Percentiles rank a stretch among this genome's conserved stretches.
These are phyloP conservation scores for Saksenaea vasiformis DNA, from an alignment of 371 early-diverging fungal species.

Conservation along the genomic window DNA sequence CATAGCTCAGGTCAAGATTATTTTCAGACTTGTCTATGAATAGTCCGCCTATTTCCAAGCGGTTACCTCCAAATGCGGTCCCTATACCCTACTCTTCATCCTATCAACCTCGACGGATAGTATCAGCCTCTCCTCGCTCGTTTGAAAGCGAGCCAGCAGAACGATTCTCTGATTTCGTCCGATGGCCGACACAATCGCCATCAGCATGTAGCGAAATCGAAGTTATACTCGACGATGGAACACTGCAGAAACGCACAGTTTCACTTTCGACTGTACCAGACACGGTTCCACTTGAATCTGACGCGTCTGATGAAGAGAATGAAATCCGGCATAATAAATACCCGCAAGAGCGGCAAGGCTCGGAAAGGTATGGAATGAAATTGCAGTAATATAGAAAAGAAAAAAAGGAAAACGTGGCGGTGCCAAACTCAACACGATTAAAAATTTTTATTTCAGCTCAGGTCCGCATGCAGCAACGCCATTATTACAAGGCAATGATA, in stretches of 20 bases:
- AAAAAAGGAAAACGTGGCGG: neutral
- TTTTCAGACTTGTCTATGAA: neutral
- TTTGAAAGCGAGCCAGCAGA: neutral
- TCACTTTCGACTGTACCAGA: conserved; percentile 19
- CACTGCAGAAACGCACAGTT: conserved; percentile 12
- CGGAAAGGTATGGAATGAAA: neutral
- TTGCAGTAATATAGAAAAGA: too few species aligned
- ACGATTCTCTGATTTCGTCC: neutral
- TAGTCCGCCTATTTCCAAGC: neutral
- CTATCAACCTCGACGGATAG: neutral
- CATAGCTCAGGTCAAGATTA: neutral
- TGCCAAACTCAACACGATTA: too few species aligned
- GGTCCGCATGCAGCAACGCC: too few species aligned
- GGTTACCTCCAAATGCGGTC: neutral
- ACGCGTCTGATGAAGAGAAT: neutral
- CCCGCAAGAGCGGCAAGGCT: neutral
- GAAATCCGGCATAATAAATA: neutral
- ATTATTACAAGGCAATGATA: too few species aligned
- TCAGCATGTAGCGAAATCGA: conserved; percentile 11
- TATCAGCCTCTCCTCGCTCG: neutral
- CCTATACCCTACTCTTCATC: neutral
- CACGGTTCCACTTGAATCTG: neutral
- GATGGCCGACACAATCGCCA: neutral
- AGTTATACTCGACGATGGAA: conserved; percentile 24
- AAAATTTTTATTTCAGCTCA: too few species aligned